A percentile compares a stretch with the other conserved stretches of the same genome.
Conservation (phyloP, 345 rosid species). For the Atalantia buxifolia region DNA sequence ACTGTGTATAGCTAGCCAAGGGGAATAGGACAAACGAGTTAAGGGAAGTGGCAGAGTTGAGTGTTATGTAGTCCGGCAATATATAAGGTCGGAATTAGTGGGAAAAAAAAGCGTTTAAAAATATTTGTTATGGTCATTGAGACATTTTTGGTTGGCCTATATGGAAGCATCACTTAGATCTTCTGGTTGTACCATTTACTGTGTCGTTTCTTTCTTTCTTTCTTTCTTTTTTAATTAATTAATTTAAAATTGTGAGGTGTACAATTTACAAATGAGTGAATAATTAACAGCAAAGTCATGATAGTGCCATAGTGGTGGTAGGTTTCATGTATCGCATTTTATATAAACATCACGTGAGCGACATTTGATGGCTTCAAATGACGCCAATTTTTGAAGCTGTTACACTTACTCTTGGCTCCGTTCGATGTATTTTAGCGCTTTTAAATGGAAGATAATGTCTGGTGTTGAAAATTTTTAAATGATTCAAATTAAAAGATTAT, state of each 20-base stretch:
- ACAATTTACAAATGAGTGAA: background rate
- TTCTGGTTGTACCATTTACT: background rate
- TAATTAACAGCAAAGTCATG: background rate
- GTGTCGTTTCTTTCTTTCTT: background rate
- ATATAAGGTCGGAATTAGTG: background rate
- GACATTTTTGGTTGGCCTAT: background rate
- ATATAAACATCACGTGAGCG: background rate
- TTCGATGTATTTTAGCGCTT: too few relatives aligned
- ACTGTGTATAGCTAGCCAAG: constrained; percentile 17
- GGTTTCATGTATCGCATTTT: background rate
- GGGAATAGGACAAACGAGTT: background rate
- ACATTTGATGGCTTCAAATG: too few relatives aligned
- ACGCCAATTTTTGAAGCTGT: too few relatives aligned
- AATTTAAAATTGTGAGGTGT: background rate
- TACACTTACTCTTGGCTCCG: too few relatives aligned
- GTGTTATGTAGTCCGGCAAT: background rate
- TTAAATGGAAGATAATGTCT: too few relatives aligned
- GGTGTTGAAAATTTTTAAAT: too few relatives aligned
- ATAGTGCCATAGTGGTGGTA: background rate
- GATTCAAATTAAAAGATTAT: too few relatives aligned
- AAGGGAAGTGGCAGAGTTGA: background rate
- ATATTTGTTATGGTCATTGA: background rate
- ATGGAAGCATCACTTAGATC: background rate
- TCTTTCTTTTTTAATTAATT: background rate
- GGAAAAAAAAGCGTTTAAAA: background rate